Base-by-base conservation (phyloP, 2,329 filamentous ascomycete species). In the Penicillium sp. region DNA sequence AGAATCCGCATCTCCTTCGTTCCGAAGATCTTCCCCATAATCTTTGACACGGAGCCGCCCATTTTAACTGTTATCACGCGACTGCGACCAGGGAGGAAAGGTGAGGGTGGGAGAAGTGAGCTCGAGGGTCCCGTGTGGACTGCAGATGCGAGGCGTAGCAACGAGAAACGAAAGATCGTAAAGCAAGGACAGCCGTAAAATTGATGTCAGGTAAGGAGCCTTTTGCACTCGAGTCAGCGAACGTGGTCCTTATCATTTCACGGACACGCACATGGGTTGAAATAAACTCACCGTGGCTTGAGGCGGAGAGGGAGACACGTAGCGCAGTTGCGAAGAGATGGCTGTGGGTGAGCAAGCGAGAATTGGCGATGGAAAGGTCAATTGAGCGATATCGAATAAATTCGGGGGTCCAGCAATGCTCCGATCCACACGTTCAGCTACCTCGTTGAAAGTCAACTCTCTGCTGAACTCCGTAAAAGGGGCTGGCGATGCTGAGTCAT, bases 1-100 rank as follows among this genome's bases (percentile, higher is more conserved):
- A 98, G 85, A 78, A 99, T 90, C 75, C 94, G 91, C 93, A 98
- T 97, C 84, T 98, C 94, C 86, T 97, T 97, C 70, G 94, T 96
- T 82, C 94, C 94, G 85, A 97, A 98, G 85, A 98, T 92, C 89
- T 96, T 97, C 82, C 92, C 91, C 90, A 97, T 93, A 83, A 97
- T 90, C 84, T 96, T 97, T 73, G 92, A 96, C 79, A 97, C 86
- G 81, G 92, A 90, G 75, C 90, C 91, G 83, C 94, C 94, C 94
- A 98, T 98, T 70, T 78, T 90, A 72, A 69, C 66, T 62, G 58
- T 17, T 61, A 58, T 56, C 52, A 61, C 56, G 58, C 60, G 67
- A 67, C 61, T 60, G 47, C 50, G 61, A 61, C 23, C 21, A 56
- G 13, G 31, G 54, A n/a, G 51, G 56, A 59, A 49, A 61, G 55